Evolutionary conservation across 768 basidiomycete genomes (phyloP).

Genomic region (Sporobolomyces roseus): DNA sequence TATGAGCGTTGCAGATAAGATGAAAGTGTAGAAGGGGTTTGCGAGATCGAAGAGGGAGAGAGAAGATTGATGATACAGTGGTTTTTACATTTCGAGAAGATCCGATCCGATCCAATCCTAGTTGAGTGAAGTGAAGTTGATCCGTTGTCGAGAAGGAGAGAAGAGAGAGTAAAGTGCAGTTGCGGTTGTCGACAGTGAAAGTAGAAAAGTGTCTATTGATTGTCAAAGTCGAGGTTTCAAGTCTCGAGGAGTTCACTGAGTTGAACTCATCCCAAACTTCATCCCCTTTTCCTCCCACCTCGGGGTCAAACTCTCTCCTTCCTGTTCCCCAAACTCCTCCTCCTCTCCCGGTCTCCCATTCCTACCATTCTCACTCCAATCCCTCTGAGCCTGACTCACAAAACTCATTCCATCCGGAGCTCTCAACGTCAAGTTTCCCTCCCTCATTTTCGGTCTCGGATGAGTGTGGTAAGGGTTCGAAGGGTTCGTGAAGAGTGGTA

Average conservation of each 20-base stretch:
- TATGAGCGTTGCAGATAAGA: too few relatives aligned
- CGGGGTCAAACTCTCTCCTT: constrained; percentile 18
- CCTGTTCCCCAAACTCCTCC: neutral
- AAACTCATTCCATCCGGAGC: constrained; percentile 5
- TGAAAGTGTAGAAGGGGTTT: too few relatives aligned
- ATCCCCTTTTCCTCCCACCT: constrained; percentile 14
- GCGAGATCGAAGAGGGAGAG: too few relatives aligned
- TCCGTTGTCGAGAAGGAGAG: neutral
- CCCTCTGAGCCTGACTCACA: neutral
- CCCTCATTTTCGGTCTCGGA: constrained; percentile 17
- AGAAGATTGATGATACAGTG: too few relatives aligned
- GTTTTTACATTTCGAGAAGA: too few relatives aligned
- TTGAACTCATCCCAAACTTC: constrained; percentile 1
- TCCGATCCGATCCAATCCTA: too few relatives aligned
- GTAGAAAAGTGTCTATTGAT: constrained; percentile 3
- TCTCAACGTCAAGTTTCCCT: constrained; percentile 21
- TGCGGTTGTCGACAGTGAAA: neutral
- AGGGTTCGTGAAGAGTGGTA: neutral
- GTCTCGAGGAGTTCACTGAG: neutral
- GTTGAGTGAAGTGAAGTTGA: too few relatives aligned
- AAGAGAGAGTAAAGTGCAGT: neutral
- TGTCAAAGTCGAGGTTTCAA: neutral
- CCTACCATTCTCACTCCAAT: neutral
- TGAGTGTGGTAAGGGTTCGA: constrained; percentile 1
- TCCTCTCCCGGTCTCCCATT: constrained; percentile 2